A percentile compares a stretch with the other conserved stretches of the same genome.
Evolutionary conservation across 148 eudicot species (phyloP).

Genomic region (Chenopodium album): DNA sequence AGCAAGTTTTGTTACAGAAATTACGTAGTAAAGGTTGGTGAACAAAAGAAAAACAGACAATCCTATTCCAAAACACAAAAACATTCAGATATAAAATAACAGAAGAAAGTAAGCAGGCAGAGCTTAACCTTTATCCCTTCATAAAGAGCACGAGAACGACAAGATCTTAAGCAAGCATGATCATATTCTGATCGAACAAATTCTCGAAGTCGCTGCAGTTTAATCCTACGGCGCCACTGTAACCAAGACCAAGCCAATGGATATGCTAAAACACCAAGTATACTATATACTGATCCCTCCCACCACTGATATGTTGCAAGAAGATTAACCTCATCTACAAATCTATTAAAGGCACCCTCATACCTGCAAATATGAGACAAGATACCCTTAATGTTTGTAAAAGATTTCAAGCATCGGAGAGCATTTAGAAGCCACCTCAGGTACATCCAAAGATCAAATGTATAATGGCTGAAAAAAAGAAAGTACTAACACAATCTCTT

Average conservation of each 20-base stretch:
- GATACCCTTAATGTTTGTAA: neutral
- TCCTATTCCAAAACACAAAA: neutral
- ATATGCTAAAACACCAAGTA: conserved; percentile 74
- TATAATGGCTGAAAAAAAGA: neutral
- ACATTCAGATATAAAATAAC: neutral
- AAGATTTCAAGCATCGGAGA: neutral
- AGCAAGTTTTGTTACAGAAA: neutral
- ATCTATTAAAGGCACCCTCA: conserved; percentile 87
- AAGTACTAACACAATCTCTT: conserved; percentile 76
- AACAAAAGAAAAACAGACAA: conserved; percentile 2
- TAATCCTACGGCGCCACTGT: conserved; percentile 85
- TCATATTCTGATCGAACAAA: conserved; percentile 98
- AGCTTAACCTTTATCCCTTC: conserved; percentile 90
- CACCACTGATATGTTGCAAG: conserved; percentile 93
- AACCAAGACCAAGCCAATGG: conserved; percentile 99
- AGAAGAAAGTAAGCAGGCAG: neutral
- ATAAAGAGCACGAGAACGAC: conserved; percentile 97
- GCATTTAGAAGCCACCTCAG: neutral
- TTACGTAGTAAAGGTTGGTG: neutral
- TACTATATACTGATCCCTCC: conserved; percentile 86
- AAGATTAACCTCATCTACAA: conserved; percentile 89
- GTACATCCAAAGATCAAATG: neutral
- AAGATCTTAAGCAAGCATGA: conserved; percentile 96
- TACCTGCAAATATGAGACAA: conserved; percentile 51
- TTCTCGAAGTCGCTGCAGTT: conserved; percentile 88